Conservation (phyloP, 2,329 filamentous ascomycete species). For the Dactylonectria estremocensis region DNA sequence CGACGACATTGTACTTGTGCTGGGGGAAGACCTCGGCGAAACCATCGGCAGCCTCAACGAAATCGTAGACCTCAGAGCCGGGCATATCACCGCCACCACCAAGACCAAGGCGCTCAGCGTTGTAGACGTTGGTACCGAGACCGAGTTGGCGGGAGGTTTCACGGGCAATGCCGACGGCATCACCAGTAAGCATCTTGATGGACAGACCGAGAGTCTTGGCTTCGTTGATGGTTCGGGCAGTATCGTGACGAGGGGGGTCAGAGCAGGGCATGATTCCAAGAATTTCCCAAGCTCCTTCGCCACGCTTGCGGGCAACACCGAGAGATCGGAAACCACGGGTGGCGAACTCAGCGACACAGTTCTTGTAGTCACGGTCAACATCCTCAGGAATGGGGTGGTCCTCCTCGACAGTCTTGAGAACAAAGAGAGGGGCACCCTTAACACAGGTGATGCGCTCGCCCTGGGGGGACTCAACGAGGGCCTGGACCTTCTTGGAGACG, state of each 20-base stretch:
- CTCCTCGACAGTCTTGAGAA: conserved; percentile 89
- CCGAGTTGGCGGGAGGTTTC: conserved; percentile 93
- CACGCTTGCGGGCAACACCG: conserved; percentile 92
- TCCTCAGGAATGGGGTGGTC: conserved; percentile 84
- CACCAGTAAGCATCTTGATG: conserved; percentile 97
- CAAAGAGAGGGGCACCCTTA: conserved; percentile 91
- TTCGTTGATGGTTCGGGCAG: conserved; percentile 90
- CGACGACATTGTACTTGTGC: conserved; percentile 84
- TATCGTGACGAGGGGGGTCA: conserved; percentile 92
- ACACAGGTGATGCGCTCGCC: conserved; percentile 90
- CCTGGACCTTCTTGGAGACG: conserved; percentile 93
- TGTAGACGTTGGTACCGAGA: conserved; percentile 94
- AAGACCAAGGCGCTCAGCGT: conserved; percentile 91
- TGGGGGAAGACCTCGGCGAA: conserved; percentile 96
- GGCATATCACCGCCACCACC: conserved; percentile 94
- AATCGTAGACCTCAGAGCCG: conserved; percentile 94
- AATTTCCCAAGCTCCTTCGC: conserved; percentile 87
- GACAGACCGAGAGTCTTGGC: conserved; percentile 89
- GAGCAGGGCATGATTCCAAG: conserved; percentile 96
- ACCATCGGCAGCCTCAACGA: conserved; percentile 94
- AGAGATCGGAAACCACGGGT: conserved; percentile 95
- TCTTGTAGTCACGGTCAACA: conserved; percentile 88
- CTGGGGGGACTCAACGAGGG: conserved; percentile 85
- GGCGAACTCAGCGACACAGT: conserved; percentile 92
- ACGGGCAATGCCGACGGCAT: conserved; percentile 92